Conservation (phyloP, 257 asterid genomes). For the Solanum tarapatanum region DNA sequence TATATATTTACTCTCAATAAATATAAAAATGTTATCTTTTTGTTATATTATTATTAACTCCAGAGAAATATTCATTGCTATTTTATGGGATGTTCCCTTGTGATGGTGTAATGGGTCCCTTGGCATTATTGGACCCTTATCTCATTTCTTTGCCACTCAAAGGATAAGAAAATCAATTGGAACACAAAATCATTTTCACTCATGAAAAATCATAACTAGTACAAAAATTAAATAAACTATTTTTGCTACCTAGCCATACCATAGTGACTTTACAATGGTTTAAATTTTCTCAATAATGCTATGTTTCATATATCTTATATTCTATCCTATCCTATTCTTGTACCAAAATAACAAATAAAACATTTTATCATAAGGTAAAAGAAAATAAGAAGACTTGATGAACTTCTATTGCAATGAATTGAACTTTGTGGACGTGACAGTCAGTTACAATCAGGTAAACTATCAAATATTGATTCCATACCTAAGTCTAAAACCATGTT, state of each 20-base stretch:
- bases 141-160: neutral
- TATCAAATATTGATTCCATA: neutral
- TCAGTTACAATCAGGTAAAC: neutral
- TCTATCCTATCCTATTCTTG: neutral
- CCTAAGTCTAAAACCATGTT: neutral
- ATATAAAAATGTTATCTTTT: neutral
- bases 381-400: neutral
- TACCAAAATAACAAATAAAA: neutral
- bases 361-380: neutral
- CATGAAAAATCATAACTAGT: neutral
- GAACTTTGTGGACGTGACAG: neutral
- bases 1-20: neutral
- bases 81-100: no score
- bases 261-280: no score
- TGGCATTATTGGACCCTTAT: neutral
- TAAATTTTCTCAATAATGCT: neutral
- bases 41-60: neutral
- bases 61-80: neutral
- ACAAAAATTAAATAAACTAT: no score
- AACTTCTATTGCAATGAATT: neutral
- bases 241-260: no score
- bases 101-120: neutral
- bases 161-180: neutral
- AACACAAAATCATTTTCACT: slow-evolving; percentile 15
- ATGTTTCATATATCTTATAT: neutral